phyloP scores from a whole-genome alignment of 2,329 filamentous ascomycete species.

The Clonostachys rhizophaga region DNA sequence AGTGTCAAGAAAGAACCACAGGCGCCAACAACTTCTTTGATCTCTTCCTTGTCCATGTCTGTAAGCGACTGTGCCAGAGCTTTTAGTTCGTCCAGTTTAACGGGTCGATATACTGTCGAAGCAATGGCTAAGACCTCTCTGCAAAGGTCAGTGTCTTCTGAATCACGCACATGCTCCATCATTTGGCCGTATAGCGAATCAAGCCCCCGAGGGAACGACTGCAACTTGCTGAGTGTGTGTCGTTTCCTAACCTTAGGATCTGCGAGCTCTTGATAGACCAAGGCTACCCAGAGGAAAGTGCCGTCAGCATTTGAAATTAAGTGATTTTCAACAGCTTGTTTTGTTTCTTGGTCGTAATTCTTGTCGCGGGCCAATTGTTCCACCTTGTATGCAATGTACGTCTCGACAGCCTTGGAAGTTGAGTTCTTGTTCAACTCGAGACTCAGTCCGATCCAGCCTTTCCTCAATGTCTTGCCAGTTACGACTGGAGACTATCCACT shows the following conservation, averaged over 20 bases:
- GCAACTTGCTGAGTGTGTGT: conserved; percentile 9
- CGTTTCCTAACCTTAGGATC: background rate
- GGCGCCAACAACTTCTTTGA: conserved; percentile 17
- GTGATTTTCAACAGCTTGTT: conserved; percentile 2
- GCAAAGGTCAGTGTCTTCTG: conserved; percentile 19
- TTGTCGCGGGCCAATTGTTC: conserved; percentile 9
- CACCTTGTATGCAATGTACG: conserved; percentile 25
- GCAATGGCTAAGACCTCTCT: conserved; percentile 20
- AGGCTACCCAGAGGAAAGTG: conserved; percentile 18
- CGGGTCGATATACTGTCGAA: conserved; percentile 20
- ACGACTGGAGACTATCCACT: conserved; percentile 39
- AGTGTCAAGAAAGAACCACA: conserved; percentile 34
- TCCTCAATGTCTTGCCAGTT: conserved; percentile 29
- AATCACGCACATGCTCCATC: conserved; percentile 19
- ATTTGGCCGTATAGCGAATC: conserved; percentile 25
- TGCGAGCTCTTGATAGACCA: conserved; percentile 8
- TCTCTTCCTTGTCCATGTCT: conserved; percentile 5
- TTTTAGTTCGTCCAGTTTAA: conserved; percentile 21
- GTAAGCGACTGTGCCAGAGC: conserved; percentile 9
- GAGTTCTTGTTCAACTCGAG: conserved; percentile 28
- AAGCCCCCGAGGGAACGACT: conserved; percentile 19
- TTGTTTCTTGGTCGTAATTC: conserved; percentile 1
- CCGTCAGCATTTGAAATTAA: conserved; percentile 22
- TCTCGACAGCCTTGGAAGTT: conserved; percentile 22
- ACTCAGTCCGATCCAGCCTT: conserved; percentile 16